Conservation (phyloP, 768 basidiomycete species). For the Multifurca ochricompacta region DNA sequence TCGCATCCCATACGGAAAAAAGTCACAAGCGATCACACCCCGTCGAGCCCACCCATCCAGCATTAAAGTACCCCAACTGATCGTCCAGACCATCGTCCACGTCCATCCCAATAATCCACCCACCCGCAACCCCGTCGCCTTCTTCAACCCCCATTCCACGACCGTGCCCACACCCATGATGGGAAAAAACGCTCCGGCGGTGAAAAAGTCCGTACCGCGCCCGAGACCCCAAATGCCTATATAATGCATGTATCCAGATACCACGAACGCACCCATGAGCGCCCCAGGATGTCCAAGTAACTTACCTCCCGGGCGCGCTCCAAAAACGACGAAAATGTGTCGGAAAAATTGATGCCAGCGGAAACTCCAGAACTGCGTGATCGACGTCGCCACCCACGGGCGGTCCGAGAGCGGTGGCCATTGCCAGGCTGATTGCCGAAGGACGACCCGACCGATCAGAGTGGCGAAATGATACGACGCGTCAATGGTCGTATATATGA, state of each 20-base stretch:
- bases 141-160: slow-evolving; percentile 42
- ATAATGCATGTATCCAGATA: slow-evolving; percentile 54
- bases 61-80: slow-evolving; percentile 32
- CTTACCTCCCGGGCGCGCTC: slow-evolving; percentile 28
- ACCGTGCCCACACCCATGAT: slow-evolving; percentile 47
- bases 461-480: slow-evolving; percentile 23
- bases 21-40: slow-evolving; percentile 8
- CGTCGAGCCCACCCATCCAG: slow-evolving; percentile 12
- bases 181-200: slow-evolving; percentile 46
- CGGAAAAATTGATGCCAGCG: slow-evolving; percentile 36
- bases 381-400: slow-evolving; percentile 34
- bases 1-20: background rate
- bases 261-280: slow-evolving; percentile 49
- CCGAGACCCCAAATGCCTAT: slow-evolving; percentile 54
- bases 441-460: slow-evolving; percentile 23
- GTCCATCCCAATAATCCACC: slow-evolving; percentile 41
- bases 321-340: slow-evolving; percentile 27
- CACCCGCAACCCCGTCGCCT: slow-evolving; percentile 37
- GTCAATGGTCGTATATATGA: slow-evolving; percentile 15
- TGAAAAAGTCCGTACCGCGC: slow-evolving; percentile 38
- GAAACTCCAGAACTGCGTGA: slow-evolving; percentile 32
- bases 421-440: slow-evolving; percentile 26
- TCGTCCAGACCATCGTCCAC: slow-evolving; percentile 46
- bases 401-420: slow-evolving; percentile 33
- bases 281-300: slow-evolving; percentile 43